Base-by-base conservation (phyloP, 2,329 filamentous ascomycete genomes). In the Arthrinium phaeospermum region DNA sequence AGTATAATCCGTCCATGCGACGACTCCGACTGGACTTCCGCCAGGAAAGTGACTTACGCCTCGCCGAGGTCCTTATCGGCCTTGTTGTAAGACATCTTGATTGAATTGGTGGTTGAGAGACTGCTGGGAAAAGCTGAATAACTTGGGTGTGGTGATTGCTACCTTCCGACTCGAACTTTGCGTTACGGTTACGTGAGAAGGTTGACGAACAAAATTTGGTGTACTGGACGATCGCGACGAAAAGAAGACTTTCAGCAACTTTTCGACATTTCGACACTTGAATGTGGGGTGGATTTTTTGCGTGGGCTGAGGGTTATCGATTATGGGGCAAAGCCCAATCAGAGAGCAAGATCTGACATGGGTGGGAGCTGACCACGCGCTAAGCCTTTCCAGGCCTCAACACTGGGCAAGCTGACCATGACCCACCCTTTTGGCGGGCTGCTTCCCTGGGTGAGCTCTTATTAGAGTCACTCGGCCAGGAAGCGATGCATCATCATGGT, bases 31-130 rank as follows among this genome's bases (percentile, higher is more conserved):
- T n/a, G 34, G 30, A 13, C 16, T 61, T 61, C 53, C 53, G 22
- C 10, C 37, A 10, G 57, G 57, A 22, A 64, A n/a, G 22, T 24
- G 13, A 64, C 57, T 64, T 41, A 64, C 57, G 92, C 92, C 85
- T 98, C 95, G 88, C 91, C 93, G 86, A 94, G 93, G 82, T 95
- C 92, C 91, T 98, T 98, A 86, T 98, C 95, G 83, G 90, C 88
- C 92, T 98, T 97, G 87, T 97, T 90, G 92, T 93, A 96, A 87
- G 94, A 96, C 94, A 97, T 97, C 78, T 87, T 93, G 86, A 51
- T 45, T 71, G 51, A 37, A 71, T 27, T 71, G 45, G 68, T 44
- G 41, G 30, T 44, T 74, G 64, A 47, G 57, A 22, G 30, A 64
- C 10, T 64, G 57, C 57, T 64, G 57, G 10, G 34, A 64, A 34